Percentiles rank a stretch among this genome's conserved stretches.
Conservation (phyloP, 1,284 basidiomycete species). For the Pholiota adiposa region DNA sequence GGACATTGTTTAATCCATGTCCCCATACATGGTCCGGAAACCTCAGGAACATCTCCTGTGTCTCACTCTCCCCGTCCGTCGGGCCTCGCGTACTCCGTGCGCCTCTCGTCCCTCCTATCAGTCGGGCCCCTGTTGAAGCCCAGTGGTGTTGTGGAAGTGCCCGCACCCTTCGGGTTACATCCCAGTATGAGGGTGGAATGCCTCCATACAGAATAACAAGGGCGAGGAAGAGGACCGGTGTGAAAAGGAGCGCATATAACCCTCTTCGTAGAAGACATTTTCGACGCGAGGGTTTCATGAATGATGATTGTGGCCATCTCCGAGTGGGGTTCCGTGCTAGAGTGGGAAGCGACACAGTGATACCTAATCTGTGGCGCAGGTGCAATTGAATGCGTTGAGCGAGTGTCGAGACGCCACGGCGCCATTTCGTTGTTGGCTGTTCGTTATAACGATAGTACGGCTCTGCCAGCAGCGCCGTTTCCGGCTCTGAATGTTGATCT, state of each 20-base stretch:
- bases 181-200: constrained; percentile 31
- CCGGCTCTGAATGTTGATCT: neutral
- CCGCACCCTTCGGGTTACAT: constrained; percentile 27
- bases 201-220: constrained; percentile 17
- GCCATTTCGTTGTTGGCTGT: neutral
- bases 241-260: neutral
- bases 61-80: neutral
- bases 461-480: neutral
- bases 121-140: neutral
- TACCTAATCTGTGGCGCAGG: neutral
- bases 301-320: neutral
- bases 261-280: neutral
- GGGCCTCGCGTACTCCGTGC: neutral
- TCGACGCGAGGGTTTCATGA: neutral
- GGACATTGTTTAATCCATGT: constrained; percentile 58
- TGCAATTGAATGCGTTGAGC: neutral
- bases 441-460: neutral
- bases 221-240: neutral
- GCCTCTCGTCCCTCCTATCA: neutral
- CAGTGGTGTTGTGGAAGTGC: constrained; percentile 27
- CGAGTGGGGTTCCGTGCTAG: neutral
- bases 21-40: constrained; percentile 60
- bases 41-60: constrained; percentile 38
- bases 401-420: neutral
- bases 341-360: neutral